These are phyloP conservation scores for Aquilaria yunnanensis DNA, from an alignment of 345 rosid species.

Conservation along the genomic window DNA sequence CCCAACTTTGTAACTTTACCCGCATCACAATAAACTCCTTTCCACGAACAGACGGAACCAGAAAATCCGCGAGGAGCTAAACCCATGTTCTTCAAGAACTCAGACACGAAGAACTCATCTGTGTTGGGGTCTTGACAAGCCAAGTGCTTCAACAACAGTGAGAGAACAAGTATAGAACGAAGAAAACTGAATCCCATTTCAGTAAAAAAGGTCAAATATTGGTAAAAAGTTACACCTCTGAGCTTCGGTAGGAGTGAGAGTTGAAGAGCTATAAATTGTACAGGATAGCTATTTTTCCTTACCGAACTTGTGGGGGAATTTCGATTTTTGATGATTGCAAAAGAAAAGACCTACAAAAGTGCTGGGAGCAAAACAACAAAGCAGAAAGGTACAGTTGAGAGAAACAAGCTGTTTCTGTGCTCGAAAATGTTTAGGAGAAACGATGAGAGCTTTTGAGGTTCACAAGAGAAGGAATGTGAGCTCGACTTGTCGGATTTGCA, in stretches of 20 bases:
- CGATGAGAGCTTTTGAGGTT: slow-evolving; percentile 2
- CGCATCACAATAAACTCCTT: slow-evolving; percentile 61
- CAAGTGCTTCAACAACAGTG: slow-evolving; percentile 46
- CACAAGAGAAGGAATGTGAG: slow-evolving; percentile 16
- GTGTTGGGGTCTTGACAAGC: slow-evolving; percentile 76
- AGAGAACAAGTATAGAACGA: slow-evolving; percentile 45
- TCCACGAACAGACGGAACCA: slow-evolving; percentile 65
- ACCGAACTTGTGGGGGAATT: neutral
- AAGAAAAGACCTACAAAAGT: slow-evolving; percentile 7
- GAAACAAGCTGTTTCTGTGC: slow-evolving; percentile 2
- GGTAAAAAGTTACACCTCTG: slow-evolving; percentile 7
- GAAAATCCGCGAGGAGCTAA: slow-evolving; percentile 33
- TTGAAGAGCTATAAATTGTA: slow-evolving; percentile 11
- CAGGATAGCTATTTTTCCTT: slow-evolving; percentile 6
- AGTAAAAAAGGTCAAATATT: slow-evolving; percentile 9
- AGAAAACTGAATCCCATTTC: slow-evolving; percentile 59
- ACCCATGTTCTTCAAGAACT: slow-evolving; percentile 62
- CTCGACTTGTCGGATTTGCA: slow-evolving; percentile 22
- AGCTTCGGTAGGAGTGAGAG: slow-evolving; percentile 8
- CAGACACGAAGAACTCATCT: slow-evolving; percentile 72
- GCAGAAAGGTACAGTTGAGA: neutral
- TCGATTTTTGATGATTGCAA: slow-evolving; percentile 12
- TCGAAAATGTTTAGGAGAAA: neutral
- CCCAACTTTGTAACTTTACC: slow-evolving; percentile 35
- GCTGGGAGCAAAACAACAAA: slow-evolving; percentile 6